phyloP scores from a whole-genome alignment of 768 basidiomycete genomes.

The Psilocybe sp. region DNA sequence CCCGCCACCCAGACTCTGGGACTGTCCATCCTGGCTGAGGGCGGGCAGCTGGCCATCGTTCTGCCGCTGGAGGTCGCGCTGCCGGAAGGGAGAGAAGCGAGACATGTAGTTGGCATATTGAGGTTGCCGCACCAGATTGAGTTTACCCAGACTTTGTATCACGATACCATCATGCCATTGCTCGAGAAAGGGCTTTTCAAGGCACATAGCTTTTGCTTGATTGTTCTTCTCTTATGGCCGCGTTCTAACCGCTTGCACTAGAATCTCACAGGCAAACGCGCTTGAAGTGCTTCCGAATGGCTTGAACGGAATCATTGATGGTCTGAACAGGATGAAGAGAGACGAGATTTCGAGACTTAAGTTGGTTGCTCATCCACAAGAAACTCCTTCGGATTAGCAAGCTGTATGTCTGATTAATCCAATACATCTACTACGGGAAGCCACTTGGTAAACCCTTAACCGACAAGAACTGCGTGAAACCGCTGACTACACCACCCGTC shows the following conservation, averaged over 20 bases:
- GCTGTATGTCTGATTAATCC: too few species aligned
- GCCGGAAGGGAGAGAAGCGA: neutral
- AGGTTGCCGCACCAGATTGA: neutral
- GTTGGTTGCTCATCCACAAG: conserved; percentile 40
- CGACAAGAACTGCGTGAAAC: too few species aligned
- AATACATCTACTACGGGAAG: too few species aligned
- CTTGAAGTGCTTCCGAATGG: conserved; percentile 41
- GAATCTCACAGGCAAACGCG: conserved; percentile 28
- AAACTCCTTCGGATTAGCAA: conserved; percentile 15
- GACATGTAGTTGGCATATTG: neutral
- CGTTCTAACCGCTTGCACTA: too few species aligned
- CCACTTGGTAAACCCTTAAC: too few species aligned
- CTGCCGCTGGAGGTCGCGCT: neutral
- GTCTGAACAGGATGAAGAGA: conserved; percentile 35
- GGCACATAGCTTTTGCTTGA: neutral
- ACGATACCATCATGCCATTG: neutral
- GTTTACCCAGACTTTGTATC: neutral
- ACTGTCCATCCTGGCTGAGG: neutral
- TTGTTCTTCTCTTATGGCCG: too few species aligned
- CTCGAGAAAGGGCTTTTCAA: conserved; percentile 4
- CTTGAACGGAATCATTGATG: conserved; percentile 39
- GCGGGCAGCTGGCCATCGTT: neutral
- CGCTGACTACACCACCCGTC: too few species aligned
- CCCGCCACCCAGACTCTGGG: neutral
- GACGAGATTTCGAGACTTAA: conserved; percentile 41